Percentiles rank a stretch among this genome's conserved stretches.
phyloP scores from a whole-genome alignment of 2,329 filamentous ascomycete species.

The Phoma herbarum region DNA sequence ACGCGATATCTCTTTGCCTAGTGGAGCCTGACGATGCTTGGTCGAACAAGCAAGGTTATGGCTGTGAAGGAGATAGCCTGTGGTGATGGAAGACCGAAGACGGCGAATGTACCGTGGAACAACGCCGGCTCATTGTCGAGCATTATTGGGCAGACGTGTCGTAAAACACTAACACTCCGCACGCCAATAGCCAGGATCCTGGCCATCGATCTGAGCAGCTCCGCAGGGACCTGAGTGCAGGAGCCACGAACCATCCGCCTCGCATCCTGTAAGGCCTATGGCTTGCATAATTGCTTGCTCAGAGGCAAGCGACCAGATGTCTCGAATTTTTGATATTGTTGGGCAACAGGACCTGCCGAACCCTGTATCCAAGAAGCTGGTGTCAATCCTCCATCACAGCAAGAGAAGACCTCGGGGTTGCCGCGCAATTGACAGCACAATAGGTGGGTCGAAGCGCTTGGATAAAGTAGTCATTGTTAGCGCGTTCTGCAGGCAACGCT shows the following conservation, averaged over 20 bases:
- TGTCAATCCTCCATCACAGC: neutral
- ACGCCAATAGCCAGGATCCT: slow-evolving; percentile 5
- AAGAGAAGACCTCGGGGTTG: slow-evolving; percentile 3
- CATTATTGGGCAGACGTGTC: slow-evolving; percentile 2
- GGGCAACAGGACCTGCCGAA: neutral
- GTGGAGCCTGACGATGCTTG: neutral
- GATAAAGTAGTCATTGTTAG: slow-evolving; percentile 7
- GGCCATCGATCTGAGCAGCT: slow-evolving; percentile 14
- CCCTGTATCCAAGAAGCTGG: no score
- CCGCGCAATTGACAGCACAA: slow-evolving; percentile 6
- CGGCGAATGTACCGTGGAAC: neutral
- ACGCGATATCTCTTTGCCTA: neutral
- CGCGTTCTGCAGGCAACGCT: slow-evolving; percentile 12
- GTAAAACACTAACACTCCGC: slow-evolving; percentile 3
- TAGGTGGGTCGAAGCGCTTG: slow-evolving; percentile 11
- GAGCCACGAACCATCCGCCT: slow-evolving; percentile 8
- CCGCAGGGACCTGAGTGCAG: slow-evolving; percentile 8
- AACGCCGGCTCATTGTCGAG: neutral
- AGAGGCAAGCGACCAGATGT: neutral
- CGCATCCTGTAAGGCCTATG: neutral
- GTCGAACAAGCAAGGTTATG: neutral
- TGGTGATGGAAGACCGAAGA: neutral
- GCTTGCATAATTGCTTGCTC: slow-evolving; percentile 4
- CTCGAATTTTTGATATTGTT: neutral
- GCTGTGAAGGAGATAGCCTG: neutral